These are phyloP conservation scores for Chlamydomonas schloesseri DNA, from an alignment of 139 green algal species.

Conservation along the genomic window DNA sequence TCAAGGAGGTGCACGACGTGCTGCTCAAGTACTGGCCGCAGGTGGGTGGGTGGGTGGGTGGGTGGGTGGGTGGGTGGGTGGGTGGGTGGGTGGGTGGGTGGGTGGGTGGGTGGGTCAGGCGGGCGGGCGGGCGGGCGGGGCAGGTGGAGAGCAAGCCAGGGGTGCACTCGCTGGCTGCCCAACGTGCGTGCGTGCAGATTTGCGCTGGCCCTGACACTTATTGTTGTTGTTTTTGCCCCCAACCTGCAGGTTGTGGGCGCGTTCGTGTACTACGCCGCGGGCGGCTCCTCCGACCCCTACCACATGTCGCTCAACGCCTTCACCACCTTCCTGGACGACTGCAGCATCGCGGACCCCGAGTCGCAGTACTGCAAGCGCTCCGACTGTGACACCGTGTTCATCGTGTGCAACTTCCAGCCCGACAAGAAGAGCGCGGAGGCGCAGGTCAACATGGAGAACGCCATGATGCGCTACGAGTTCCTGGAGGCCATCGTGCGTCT, in stretches of 20 bases:
- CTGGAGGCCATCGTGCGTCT: constrained; percentile 77
- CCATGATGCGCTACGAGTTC: constrained; percentile 83
- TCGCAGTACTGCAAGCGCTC: constrained; percentile 75
- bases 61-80: too few species aligned
- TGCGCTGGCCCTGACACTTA: too few species aligned
- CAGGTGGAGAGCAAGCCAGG: background rate
- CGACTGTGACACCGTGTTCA: constrained; percentile 90
- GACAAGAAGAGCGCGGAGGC: constrained; percentile 75
- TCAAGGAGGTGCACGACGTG: constrained; percentile 72
- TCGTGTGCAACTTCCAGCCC: constrained; percentile 84
- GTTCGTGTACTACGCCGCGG: constrained; percentile 75
- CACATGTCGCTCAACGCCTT: constrained; percentile 79
- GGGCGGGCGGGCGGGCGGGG: too few species aligned
- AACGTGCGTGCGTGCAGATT: too few species aligned
- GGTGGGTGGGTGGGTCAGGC: too few species aligned
- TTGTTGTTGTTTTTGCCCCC: background rate
- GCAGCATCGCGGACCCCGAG: constrained; percentile 77
- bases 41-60: constrained; percentile 43
- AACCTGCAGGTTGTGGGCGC: constrained; percentile 53
- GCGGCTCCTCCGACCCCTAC: constrained; percentile 75
- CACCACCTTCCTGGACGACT: constrained; percentile 79
- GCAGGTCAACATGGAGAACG: constrained; percentile 75
- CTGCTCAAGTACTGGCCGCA: constrained; percentile 71
- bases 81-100: too few species aligned
- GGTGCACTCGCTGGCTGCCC: too few species aligned